Evolutionary conservation across 2,329 filamentous ascomycete species (phyloP).

Genomic region (Phoma sp.): DNA sequence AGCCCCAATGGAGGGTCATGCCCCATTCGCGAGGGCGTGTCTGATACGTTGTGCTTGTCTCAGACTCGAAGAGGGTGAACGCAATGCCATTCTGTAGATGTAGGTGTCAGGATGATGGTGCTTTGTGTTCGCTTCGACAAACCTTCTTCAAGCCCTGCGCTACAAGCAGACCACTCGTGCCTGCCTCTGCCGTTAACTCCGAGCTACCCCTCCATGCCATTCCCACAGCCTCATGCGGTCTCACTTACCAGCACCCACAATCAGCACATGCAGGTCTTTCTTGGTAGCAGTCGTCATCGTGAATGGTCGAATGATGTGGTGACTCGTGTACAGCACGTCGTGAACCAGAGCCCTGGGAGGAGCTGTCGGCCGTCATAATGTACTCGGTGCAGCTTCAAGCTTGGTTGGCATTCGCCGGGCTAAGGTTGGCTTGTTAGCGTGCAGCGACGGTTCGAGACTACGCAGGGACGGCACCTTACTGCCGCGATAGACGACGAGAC

Average conservation of each 20-base stretch:
- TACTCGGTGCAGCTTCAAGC: background rate
- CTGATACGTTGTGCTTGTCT: constrained; percentile 21
- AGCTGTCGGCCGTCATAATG: background rate
- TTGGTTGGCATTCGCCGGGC: background rate
- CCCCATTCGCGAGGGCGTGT: constrained; percentile 36
- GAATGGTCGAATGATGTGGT: background rate
- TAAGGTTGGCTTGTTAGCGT: constrained; percentile 1
- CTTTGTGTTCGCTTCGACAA: constrained; percentile 2
- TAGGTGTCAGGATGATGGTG: constrained; percentile 7
- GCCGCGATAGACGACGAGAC: constrained; percentile 7
- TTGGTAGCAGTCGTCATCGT: constrained; percentile 10
- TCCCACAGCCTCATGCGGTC: constrained; percentile 6
- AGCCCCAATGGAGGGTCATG: constrained; percentile 38
- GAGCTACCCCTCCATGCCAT: constrained; percentile 17
- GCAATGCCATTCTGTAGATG: constrained; percentile 12
- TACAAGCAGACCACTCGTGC: constrained; percentile 22
- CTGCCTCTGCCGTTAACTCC: constrained; percentile 11
- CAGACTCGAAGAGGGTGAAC: constrained; percentile 26
- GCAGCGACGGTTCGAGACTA: constrained; percentile 1
- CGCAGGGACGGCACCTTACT: constrained; percentile 10
- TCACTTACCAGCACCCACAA: constrained; percentile 21
- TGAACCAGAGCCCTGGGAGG: constrained; percentile 7
- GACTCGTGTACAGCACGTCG: background rate
- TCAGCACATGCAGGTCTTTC: constrained; percentile 17
- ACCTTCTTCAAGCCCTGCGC: constrained; percentile 25